These are phyloP conservation scores for Ogataea saltuana DNA, from an alignment of 805 yeast genomes.

Conservation along the genomic window DNA sequence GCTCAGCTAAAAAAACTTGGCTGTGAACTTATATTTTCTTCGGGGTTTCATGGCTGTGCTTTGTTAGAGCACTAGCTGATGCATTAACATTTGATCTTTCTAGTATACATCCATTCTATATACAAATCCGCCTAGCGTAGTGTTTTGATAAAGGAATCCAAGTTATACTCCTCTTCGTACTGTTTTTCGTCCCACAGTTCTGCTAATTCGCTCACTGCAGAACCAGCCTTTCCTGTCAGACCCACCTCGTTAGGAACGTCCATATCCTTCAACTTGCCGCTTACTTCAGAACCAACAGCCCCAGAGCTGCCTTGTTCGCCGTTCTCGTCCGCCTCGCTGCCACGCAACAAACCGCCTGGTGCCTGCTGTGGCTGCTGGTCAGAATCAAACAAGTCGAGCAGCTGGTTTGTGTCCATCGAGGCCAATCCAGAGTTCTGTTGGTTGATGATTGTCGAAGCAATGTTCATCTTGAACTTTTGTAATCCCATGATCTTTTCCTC, in stretches of 20 bases:
- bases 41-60: too few relatives aligned
- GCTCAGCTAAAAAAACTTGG: too few relatives aligned
- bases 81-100: background rate
- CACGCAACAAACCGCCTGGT: too few relatives aligned
- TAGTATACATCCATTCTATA: constrained; percentile 7
- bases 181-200: constrained; percentile 97
- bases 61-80: too few relatives aligned
- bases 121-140: constrained; percentile 34
- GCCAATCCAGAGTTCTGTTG: constrained; percentile 96
- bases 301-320: constrained; percentile 22
- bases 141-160: constrained; percentile 88
- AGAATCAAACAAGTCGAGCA: constrained; percentile 83
- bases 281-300: constrained; percentile 21
- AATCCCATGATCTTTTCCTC: constrained; percentile 98
- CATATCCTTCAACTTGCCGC: constrained; percentile 22
- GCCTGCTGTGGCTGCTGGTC: constrained; percentile 44
- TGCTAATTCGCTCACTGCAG: constrained; percentile 83
- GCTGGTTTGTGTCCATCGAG: constrained; percentile 95
- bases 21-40: too few relatives aligned
- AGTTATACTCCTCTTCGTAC: constrained; percentile 94
- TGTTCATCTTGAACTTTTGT: constrained; percentile 95
- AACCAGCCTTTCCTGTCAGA: constrained; percentile 80
- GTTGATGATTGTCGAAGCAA: constrained; percentile 93
- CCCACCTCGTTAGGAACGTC: constrained; percentile 64
- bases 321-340: constrained; percentile 28